Base-by-base conservation (phyloP, 495 filamentous ascomycete species). In the Glutinoglossum americanum region DNA sequence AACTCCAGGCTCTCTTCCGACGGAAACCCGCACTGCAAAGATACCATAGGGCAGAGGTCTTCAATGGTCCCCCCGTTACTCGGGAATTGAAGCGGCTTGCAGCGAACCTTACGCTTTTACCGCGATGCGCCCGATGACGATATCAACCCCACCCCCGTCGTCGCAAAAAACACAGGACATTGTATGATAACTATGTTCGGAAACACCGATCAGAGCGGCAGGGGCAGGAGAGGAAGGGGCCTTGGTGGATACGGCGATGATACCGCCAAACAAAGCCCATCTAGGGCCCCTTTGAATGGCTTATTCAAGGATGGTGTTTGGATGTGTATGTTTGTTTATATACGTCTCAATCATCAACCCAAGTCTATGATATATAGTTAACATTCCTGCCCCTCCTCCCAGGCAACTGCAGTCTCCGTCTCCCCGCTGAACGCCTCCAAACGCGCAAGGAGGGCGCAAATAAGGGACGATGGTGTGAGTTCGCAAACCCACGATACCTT, bases 361-460 rank as follows among this genome's bases (percentile, higher is more conserved):
- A 17, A 13, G 26, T 45, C 6, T 60, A 53, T 44, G 30, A 62
- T 27, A 1, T 60, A 48, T 21, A 25, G 56, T 7, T 56, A 60
- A 15, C 62, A 57, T 39, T 28, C 41, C 48, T 63, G 56, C 35
- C 26, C 53, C 72, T 74, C 25, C 17, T 2, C 17, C 23, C 23
- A 53, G 49, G 84, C 62, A 79, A 87, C 59, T 89, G 85, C 65
- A 67, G 71, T 8, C 78, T 78, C 17, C 77, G 80, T 9, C 73
- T 77, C 0, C 75, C 76, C 8, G 84, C 84, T 0, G 64, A 72
- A 15, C 75, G 74, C 17, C 73, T 80, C 49, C 73, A 79, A 60
- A 77, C 78, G 5, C 84, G 77, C 64, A 89, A 85, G 59, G 74
- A 76, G n/a, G 75, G 78, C 0, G 63, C 66, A 41, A 87, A 89